Conservation (phyloP, 106 monocot species). For the Dendrobium catenatum region DNA sequence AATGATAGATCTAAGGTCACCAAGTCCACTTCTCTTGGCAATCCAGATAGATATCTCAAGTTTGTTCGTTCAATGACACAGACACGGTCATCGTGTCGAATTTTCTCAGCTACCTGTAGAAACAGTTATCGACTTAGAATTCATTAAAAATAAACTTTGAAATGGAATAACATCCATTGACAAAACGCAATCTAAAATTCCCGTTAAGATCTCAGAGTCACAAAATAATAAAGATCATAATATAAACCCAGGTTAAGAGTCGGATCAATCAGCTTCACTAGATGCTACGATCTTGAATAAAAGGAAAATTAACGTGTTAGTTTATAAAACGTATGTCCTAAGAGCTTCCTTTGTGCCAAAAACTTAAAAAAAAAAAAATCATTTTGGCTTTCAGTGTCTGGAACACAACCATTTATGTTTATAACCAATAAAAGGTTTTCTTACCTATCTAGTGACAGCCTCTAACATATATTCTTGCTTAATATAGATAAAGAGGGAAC, state of each 20-base stretch:
- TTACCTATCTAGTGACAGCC: too few relatives aligned
- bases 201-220: not conserved
- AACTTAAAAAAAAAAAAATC: not conserved
- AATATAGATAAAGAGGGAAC: too few relatives aligned
- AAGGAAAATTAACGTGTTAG: not conserved
- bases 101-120: slow-evolving; percentile 90
- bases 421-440: not conserved
- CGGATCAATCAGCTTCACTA: not conserved
- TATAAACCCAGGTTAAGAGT: not conserved
- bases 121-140: not conserved
- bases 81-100: slow-evolving; percentile 68
- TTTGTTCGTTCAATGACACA: slow-evolving; percentile 86
- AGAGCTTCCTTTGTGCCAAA: not conserved
- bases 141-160: not conserved
- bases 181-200: not conserved
- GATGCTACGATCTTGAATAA: not conserved
- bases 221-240: not conserved
- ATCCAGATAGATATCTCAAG: slow-evolving; percentile 84
- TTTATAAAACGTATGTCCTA: not conserved
- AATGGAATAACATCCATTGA: not conserved
- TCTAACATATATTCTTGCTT: too few relatives aligned
- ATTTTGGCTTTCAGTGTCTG: not conserved
- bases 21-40: slow-evolving; percentile 79
- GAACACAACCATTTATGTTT: not conserved
- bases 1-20: slow-evolving; percentile 95